Conservation (phyloP, 2,329 filamentous ascomycete genomes). For the Phaeosphaeriaceae sp. region DNA sequence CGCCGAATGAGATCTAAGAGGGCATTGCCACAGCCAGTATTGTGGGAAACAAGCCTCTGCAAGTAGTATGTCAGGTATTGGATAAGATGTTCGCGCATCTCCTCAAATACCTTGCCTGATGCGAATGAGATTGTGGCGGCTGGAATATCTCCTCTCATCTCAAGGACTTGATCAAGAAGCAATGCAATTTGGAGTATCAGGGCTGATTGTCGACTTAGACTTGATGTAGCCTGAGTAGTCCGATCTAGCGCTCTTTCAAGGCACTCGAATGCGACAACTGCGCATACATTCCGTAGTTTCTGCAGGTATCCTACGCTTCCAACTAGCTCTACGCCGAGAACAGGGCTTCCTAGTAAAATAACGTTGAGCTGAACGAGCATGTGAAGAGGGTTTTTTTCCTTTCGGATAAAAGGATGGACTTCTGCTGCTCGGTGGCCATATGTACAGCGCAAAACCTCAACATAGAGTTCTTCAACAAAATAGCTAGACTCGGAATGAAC, state of each 20-base stretch:
- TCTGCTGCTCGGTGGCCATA: too few relatives aligned
- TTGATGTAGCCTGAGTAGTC: slow-evolving; percentile 4
- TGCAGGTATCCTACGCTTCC: slow-evolving; percentile 11
- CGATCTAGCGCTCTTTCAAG: slow-evolving; percentile 12
- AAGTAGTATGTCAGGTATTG: slow-evolving; percentile 16
- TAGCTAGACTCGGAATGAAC: slow-evolving; percentile 13
- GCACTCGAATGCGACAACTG: slow-evolving; percentile 12
- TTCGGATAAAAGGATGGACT: too few relatives aligned
- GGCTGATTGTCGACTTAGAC: slow-evolving; percentile 4
- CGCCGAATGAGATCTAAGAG: not conserved
- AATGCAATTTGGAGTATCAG: slow-evolving; percentile 12
- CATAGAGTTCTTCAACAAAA: slow-evolving; percentile 9
- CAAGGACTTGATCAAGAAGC: slow-evolving; percentile 16
- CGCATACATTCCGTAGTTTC: slow-evolving; percentile 10
- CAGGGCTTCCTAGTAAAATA: slow-evolving; percentile 10
- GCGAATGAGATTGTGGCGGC: slow-evolving; percentile 1
- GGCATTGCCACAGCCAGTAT: not conserved
- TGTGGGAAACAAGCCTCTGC: slow-evolving; percentile 1
- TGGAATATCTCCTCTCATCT: slow-evolving; percentile 8
- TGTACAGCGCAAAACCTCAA: slow-evolving; percentile 11
- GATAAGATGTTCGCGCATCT: slow-evolving; percentile 15
- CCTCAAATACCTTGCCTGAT: slow-evolving; percentile 5
- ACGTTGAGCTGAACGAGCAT: too few relatives aligned
- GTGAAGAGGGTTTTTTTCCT: too few relatives aligned
- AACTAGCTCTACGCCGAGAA: slow-evolving; percentile 6